phyloP scores from a whole-genome alignment of 345 rosid species.

The Gossypium rotundifolium region DNA sequence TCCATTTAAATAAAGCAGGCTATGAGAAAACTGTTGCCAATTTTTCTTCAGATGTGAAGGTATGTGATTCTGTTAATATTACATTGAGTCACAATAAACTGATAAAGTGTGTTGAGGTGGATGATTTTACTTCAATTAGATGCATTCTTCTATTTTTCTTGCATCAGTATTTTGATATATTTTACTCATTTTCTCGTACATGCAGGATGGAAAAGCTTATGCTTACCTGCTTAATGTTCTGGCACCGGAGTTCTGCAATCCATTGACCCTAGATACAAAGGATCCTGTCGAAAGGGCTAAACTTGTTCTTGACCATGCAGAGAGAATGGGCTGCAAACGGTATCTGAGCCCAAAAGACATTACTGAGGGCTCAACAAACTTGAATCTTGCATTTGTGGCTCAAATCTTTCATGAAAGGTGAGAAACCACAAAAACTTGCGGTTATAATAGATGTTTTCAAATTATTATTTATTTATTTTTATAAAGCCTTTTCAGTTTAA shows the following conservation, averaged over 20 bases:
- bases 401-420: constrained; percentile 90
- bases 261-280: constrained; percentile 61
- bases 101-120: background rate
- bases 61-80: constrained; percentile 20
- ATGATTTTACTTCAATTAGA: background rate
- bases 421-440: constrained; percentile 9
- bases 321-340: constrained; percentile 75
- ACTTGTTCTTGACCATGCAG: constrained; percentile 73
- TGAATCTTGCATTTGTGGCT: constrained; percentile 89
- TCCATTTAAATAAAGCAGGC: constrained; percentile 84
- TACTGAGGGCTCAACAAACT: constrained; percentile 67
- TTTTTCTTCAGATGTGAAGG: constrained; percentile 86
- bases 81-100: background rate
- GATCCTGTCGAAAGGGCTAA: constrained; percentile 71
- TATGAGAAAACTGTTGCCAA: constrained; percentile 74
- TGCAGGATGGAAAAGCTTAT: constrained; percentile 88
- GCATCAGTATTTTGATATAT: constrained; percentile 9
- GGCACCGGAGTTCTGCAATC: constrained; percentile 78
- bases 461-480: background rate
- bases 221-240: constrained; percentile 84
- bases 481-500: background rate
- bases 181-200: constrained; percentile 6
- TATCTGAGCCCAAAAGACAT: constrained; percentile 80
- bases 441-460: background rate
- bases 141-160: background rate